Evolutionary conservation across 2,329 filamentous ascomycete genomes (phyloP).

Genomic region (Aspergillus quadricinctus): DNA sequence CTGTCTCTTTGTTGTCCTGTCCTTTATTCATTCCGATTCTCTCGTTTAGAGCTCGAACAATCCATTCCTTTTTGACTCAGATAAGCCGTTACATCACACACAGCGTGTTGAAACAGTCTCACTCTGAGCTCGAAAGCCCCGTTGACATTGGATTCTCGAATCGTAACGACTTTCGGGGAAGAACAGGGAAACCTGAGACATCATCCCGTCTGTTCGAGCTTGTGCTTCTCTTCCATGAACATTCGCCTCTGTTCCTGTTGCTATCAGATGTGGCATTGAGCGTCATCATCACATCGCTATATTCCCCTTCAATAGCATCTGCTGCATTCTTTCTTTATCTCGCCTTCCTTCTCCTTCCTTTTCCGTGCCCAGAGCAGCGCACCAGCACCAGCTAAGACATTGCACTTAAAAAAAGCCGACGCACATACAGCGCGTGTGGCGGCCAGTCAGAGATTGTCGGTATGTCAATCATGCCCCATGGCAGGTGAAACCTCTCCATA

Average conservation of each 20-base stretch:
- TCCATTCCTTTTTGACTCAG: neutral
- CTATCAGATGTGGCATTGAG: neutral
- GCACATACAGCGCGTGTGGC: neutral
- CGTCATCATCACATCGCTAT: neutral
- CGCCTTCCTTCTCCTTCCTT: neutral
- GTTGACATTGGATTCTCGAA: conserved; percentile 7
- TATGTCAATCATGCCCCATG: conserved; percentile 6
- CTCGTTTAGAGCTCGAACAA: neutral
- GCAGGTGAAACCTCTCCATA: conserved; percentile 21
- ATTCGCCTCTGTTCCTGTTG: neutral
- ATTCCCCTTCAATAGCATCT: neutral
- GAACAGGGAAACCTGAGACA: conserved; percentile 8
- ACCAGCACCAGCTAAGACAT: conserved; percentile 3
- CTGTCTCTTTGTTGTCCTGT: neutral
- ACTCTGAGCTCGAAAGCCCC: neutral
- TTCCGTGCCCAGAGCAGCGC: neutral
- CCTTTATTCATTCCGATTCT: neutral
- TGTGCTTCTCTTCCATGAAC: neutral
- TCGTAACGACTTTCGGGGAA: conserved; percentile 1
- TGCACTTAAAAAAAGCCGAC: neutral
- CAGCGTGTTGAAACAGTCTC: neutral
- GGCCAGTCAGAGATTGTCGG: neutral
- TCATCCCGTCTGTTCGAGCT: neutral
- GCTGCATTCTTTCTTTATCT: neutral
- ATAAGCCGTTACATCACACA: neutral